These are phyloP conservation scores for Chaetomium globosum DNA, from an alignment of 2,329 filamentous ascomycete species.

Conservation along the genomic window DNA sequence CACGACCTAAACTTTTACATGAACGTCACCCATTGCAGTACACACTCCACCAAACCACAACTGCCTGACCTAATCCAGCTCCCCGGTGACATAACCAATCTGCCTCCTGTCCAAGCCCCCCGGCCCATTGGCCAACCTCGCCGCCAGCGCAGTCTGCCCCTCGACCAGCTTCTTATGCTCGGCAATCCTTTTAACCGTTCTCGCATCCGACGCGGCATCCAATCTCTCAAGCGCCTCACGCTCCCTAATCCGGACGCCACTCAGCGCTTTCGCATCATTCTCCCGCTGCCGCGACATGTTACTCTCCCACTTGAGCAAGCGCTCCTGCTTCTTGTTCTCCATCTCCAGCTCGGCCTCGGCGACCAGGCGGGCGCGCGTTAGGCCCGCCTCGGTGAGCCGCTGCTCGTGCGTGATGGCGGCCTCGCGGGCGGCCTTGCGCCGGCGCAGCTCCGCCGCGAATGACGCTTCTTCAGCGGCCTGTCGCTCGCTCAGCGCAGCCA, in stretches of 20 bases:
- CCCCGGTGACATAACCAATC: constrained; percentile 59
- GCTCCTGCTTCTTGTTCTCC: constrained; percentile 49
- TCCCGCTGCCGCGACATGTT: constrained; percentile 51
- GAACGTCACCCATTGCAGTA: background rate
- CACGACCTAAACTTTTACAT: no score
- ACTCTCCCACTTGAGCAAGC: constrained; percentile 54
- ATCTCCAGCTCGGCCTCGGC: constrained; percentile 52
- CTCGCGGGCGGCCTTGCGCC: constrained; percentile 44
- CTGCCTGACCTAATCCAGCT: constrained; percentile 47
- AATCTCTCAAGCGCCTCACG: constrained; percentile 54
- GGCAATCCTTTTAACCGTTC: constrained; percentile 50
- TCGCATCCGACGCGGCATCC: constrained; percentile 50
- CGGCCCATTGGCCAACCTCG: constrained; percentile 39
- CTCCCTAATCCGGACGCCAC: constrained; percentile 53
- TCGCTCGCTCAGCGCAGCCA: constrained; percentile 49
- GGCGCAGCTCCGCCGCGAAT: constrained; percentile 44
- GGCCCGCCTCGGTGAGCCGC: constrained; percentile 50
- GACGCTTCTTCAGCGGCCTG: constrained; percentile 52
- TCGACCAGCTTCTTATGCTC: constrained; percentile 57
- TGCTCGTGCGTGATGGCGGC: constrained; percentile 51
- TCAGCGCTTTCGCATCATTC: constrained; percentile 54
- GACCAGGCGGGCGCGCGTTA: constrained; percentile 49
- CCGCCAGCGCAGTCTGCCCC: constrained; percentile 47
- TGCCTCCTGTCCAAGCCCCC: constrained; percentile 48
- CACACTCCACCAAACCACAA: background rate